A percentile compares a stretch with the other conserved stretches of the same genome.
Conservation (phyloP, 1,284 basidiomycete genomes). For the Clitocybe nebularis region DNA sequence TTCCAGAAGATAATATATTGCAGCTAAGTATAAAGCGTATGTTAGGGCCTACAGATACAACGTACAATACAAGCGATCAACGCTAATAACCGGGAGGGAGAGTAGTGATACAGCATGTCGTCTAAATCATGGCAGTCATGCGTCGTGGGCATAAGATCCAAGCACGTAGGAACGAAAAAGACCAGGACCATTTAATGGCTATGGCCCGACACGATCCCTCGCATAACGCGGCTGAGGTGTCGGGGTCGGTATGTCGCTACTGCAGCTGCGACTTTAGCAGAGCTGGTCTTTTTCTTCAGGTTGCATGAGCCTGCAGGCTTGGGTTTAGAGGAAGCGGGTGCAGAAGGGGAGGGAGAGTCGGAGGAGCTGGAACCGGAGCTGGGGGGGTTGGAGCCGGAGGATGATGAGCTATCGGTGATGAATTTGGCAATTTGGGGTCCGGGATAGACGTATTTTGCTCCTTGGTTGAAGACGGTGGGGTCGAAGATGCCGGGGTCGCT, state of each 20-base stretch:
- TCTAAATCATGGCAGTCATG: too few species aligned
- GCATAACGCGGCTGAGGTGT: conserved; percentile 25
- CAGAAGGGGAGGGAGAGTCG: conserved; percentile 3
- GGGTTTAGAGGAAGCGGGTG: conserved; percentile 6
- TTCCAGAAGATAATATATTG: too few species aligned
- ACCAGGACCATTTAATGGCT: too few species aligned
- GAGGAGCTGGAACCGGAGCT: conserved; percentile 1
- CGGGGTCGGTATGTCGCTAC: conserved; percentile 15
- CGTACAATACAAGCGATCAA: too few species aligned
- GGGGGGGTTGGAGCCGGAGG: conserved; percentile 3
- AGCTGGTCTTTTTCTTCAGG: conserved; percentile 8
- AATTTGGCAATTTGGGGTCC: conserved; percentile 48
- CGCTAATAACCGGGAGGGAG: too few species aligned
- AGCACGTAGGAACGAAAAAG: too few species aligned
- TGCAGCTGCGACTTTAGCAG: conserved; percentile 3
- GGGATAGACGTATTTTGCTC: conserved; percentile 42
- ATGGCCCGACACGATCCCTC: conserved; percentile 17
- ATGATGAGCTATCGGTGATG: conserved; percentile 17
- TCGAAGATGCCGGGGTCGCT: conserved; percentile 57
- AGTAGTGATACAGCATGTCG: too few species aligned
- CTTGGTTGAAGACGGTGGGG: conserved; percentile 38
- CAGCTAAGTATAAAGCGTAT: too few species aligned
- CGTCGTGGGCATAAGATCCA: too few species aligned
- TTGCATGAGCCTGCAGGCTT: conserved; percentile 7
- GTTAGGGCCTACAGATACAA: too few species aligned